Evolutionary conservation across 202 grass and related monocot genomes (phyloP), one percentile per base, ranked within the genome.

Genomic region (Hordeum pubiflorum): DNA sequence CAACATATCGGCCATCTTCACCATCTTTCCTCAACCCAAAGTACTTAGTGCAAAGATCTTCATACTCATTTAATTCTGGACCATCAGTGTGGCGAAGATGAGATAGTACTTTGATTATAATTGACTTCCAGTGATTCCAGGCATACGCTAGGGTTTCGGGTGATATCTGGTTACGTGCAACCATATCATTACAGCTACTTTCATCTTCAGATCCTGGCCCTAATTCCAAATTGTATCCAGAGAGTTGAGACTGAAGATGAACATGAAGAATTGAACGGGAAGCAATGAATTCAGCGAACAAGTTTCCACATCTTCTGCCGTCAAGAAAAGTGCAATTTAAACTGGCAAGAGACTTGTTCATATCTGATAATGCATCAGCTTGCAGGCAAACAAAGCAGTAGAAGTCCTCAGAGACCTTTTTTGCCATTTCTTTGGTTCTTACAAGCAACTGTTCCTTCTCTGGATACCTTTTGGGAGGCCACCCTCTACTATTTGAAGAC

Each of bases 21-120:
- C 58, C 78, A 34, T 81, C 69, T 83, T 83, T 87, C 73, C 83
- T 91, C 55, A 91, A 60, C n/a, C 91, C 89, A 63, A 97, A 91
- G 57, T 92, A 94, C 50, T 89, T 87, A 29, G 59, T 23, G 63
- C 81, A 94, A 12, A 97, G 63, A 72, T 91, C 89, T 58, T 93
- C 22, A 55, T 21, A 63, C 43, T 74, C 40, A 60, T 77, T 81
- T 48, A 39, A 66, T 21, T 79, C 54, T 9, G 1, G 6, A 14
- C 6, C 33, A 48, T 83, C 33, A 26, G 40, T 20, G 6, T 74
- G 55, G 24, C 41, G 4, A 78, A 94, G 64, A 56, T 84, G 44
- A 26, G 55, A 50, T 48, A 87, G 61, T 37, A 91, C 21, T 68
- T 81, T 66, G 1, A 77, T 29, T 52, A 87, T 32, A 76, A 77